Evolutionary conservation across 225 moss, liverwort and hornwort species (phyloP).

Genomic region (Bryoerythrophyllum caledonicum): DNA sequence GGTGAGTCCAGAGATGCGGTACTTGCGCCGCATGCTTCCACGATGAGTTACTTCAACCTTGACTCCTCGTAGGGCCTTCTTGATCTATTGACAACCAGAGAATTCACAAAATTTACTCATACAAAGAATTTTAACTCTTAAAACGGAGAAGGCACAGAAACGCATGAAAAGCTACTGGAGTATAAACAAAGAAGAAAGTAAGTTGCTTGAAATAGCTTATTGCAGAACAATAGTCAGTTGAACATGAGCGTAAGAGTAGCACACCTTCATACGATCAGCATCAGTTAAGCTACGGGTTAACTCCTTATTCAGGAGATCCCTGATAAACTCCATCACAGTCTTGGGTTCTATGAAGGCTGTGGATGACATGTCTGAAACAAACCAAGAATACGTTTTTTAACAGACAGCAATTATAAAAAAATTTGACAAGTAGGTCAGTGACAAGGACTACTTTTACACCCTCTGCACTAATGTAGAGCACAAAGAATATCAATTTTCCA

Average conservation of each 20-base stretch:
- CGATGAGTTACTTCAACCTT: constrained; percentile 98
- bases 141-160: not conserved
- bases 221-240: not conserved
- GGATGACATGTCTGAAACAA: constrained; percentile 88
- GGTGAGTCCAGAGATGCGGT: constrained; percentile 86
- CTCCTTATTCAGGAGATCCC: constrained; percentile 76
- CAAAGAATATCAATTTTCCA: not conserved
- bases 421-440: not conserved
- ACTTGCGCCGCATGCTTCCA: constrained; percentile 93
- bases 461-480: not conserved
- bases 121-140: accelerated
- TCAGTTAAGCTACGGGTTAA: constrained; percentile 64
- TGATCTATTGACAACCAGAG: constrained; percentile 43
- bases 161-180: accelerated
- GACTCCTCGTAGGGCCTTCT: constrained; percentile 84
- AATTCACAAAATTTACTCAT: not conserved
- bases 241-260: not conserved
- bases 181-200: accelerated
- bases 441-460: not conserved
- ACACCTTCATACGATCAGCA: constrained; percentile 87
- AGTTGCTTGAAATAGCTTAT: accelerated
- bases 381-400: not conserved
- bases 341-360: constrained; percentile 98
- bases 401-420: accelerated
- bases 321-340: constrained; percentile 88